Base-by-base conservation (phyloP, 805 yeast genomes). In the Torulaspora delbrueckii region DNA sequence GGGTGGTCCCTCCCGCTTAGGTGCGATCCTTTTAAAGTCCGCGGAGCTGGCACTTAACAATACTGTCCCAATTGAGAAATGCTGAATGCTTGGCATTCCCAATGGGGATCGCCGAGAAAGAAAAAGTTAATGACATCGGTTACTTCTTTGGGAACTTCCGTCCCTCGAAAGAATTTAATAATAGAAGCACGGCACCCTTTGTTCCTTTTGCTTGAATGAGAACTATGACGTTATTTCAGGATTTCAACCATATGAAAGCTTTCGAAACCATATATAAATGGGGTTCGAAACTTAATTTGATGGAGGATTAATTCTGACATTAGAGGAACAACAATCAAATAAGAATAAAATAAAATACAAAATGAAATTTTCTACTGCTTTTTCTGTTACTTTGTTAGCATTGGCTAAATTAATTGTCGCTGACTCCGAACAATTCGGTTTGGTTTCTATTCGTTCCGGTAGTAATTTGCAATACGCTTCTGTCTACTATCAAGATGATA, bases 1-100 rank as follows among this genome's bases (percentile, higher is more conserved):
- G 69, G 37, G 78, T 81, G 0, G 77, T 76, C 4, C 78, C 81
- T 2, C 58, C 65, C 4, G 53, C 52, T 25, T 58, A 43, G 18
- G 16, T 19, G 22, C 22, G 6, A 19, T 19, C 6, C 1, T 4
- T 4, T 19, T 19, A 1, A 19, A 19, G 1, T 19, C 22, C 22
- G 22, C 22, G 22, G 22, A 19, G 6, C 6, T 19, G 6, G 22
- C 5, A 19, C 3, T 3, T 19, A 4, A 19, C 22, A 19, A 19
- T 19, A 19, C 22, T 4, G 22, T 19, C 22, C 22, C 22, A 4
- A 19, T 19, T 19, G 22, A 19, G 6, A 19, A 19, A 19, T 19
- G 22, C 4, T 19, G 6, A 4, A 19, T 26, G 30, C 30, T 26
- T 26, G 22, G 22, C 22, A 6, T 26, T 26, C 30, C 30, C 30